Base-by-base conservation (phyloP, 805 yeast genomes). In the Groenewaldozyma tartarivorans region DNA sequence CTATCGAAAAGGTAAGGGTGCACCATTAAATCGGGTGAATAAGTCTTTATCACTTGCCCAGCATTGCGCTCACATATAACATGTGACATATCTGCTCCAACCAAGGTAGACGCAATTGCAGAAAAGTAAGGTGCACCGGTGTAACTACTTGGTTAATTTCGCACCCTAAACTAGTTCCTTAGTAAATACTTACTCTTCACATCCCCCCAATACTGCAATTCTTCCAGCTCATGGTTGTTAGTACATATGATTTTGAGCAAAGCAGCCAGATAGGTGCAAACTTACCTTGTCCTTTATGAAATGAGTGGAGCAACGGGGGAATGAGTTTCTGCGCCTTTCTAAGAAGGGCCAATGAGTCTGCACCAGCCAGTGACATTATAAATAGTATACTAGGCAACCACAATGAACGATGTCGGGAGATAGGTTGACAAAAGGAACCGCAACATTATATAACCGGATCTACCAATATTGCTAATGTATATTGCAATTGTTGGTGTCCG, bases 71-170 rank as follows among this genome's bases (percentile, higher is more conserved):
- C 94, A 63, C 97, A 92, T n/a, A 92, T 70, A 6, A 90, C 71
- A 60, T 90, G 97, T 29, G 90, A 74, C 64, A 92, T 67, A 57
- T 90, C 98, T 40, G 87, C 80, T 1, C 98, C 98, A 38, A 81
- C 69, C 29, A 81, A 62, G 2, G 94, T 83, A 1, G 94, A 75
- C 1, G 95, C 82, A 57, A 82, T 81, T 4, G 94, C 82, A 27
- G 94, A 73, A 58, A 92, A 92, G 60, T 69, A 92, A 1, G 97
- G 97, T 0, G 98, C 98, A 0, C 98, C 98, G 0, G 96, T 88
- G 58, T 87, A 90, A 58, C 70, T 64, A 15, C 3, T 6, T 19
- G 39, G 48, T 48, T 41, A 50, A 49, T 39, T 33, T 34, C 20
- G 26, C 24, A 24, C 9, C 27, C 11, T 18, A 24, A 9, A 19